phyloP scores from a whole-genome alignment of 192 early-diverging fungal species.

The Gaertneriomyces sp. region DNA sequence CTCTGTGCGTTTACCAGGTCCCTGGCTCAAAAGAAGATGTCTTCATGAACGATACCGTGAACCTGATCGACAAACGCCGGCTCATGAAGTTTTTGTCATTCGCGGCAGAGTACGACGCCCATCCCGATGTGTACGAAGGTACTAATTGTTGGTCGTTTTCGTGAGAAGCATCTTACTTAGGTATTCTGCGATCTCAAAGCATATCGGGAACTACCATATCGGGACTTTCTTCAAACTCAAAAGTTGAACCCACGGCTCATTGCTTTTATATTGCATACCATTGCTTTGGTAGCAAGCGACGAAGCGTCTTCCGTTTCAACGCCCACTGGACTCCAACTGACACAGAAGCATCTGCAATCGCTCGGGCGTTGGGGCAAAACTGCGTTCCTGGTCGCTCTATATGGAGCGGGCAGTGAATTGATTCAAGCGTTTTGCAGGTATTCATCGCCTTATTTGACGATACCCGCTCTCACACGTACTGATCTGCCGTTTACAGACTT shows the following conservation, averaged over 20 bases:
- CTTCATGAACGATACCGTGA: constrained; percentile 72
- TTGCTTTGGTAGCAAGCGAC: constrained; percentile 24
- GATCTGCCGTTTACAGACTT: constrained; percentile 41
- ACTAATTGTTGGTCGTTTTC: neutral
- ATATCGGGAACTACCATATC: constrained; percentile 3
- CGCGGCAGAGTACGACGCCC: constrained; percentile 10
- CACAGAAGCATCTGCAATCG: constrained; percentile 66
- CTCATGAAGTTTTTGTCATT: constrained; percentile 83
- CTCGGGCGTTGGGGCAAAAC: constrained; percentile 83
- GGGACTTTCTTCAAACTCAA: constrained; percentile 13
- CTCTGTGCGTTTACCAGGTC: constrained; percentile 42
- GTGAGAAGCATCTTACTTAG: neutral
- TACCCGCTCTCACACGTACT: neutral
- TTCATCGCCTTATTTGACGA: neutral
- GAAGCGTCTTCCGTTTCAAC: constrained; percentile 39
- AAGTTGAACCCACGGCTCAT: constrained; percentile 21
- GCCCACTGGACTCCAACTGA: constrained; percentile 61
- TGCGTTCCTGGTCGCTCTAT: constrained; percentile 75
- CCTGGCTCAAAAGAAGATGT: constrained; percentile 90
- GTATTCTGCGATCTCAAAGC: constrained; percentile 10
- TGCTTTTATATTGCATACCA: constrained; percentile 34
- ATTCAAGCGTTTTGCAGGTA: constrained; percentile 85
- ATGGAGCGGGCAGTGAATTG: constrained; percentile 86
- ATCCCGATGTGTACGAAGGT: constrained; percentile 3
- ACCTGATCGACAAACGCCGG: constrained; percentile 80